Evolutionary conservation across 2,329 filamentous ascomycete species (phyloP).

Genomic region (Didymella lethalis): DNA sequence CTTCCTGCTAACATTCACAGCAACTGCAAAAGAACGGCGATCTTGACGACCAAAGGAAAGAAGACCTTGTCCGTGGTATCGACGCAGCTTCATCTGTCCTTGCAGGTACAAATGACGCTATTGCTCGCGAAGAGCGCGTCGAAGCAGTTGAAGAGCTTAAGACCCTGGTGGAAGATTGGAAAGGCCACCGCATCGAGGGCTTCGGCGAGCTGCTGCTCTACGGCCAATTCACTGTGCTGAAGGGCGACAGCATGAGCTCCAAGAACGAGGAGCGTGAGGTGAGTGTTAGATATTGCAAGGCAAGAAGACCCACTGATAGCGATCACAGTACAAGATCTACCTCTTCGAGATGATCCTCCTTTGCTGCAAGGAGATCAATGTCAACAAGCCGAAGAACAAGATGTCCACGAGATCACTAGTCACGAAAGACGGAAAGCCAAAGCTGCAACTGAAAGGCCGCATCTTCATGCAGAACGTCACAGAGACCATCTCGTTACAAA

Average conservation of each 20-base stretch:
- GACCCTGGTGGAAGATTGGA: constrained; percentile 92
- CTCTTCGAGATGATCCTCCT: constrained; percentile 94
- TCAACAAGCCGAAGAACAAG: constrained; percentile 78
- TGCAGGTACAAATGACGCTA: constrained; percentile 85
- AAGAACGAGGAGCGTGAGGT: constrained; percentile 93
- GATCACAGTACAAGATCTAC: constrained; percentile 87
- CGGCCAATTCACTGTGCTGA: constrained; percentile 90
- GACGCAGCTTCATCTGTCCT: constrained; percentile 83
- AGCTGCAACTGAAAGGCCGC: constrained; percentile 89
- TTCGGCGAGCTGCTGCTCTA: constrained; percentile 90
- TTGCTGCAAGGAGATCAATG: constrained; percentile 93
- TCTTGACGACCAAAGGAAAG: constrained; percentile 71
- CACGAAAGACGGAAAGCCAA: constrained; percentile 76
- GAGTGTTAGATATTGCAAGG: constrained; percentile 42
- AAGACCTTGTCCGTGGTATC: constrained; percentile 78
- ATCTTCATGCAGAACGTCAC: constrained; percentile 99
- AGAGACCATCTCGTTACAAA: constrained; percentile 85
- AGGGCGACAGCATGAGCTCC: constrained; percentile 73
- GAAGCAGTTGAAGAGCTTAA: constrained; percentile 86
- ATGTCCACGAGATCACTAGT: constrained; percentile 72
- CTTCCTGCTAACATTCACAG: constrained; percentile 53
- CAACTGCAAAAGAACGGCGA: constrained; percentile 86
- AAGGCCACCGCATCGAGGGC: constrained; percentile 86
- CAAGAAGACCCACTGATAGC: constrained; percentile 6
- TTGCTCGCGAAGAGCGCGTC: constrained; percentile 84